Base-by-base conservation (phyloP, 257 asterid species). In the Parsonsia alboflavescens region DNA sequence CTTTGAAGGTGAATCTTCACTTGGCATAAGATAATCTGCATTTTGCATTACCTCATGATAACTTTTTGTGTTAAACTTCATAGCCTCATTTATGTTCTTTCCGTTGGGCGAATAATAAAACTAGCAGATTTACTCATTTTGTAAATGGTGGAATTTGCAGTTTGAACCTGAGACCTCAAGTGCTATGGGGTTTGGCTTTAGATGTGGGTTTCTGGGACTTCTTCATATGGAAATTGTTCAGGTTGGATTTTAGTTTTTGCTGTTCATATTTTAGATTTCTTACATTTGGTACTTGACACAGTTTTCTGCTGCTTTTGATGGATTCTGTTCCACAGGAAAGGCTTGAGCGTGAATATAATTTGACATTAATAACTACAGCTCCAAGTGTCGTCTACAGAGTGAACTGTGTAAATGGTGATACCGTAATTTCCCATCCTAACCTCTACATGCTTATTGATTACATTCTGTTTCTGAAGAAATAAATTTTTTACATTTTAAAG, bases 151-250 rank as follows among this genome's bases (percentile, higher is more conserved):
- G n/a, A n/a, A n/a, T 26, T 61, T 72, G 64, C 88, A 90, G 97
- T 95, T 90, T 83, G 99, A 95, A 77, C 93, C 99, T 5, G 99
- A 92, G 89, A 87, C 96, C 77, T 95, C 99, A 70, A 90, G 88
- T 85, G 99, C 99, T 71, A 95, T 95, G 99, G 99, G 99, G 68
- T 95, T 95, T 88, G 99, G 99, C 78, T 95, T 95, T 79, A 87
- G 99, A 86, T 95, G 99, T 82, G 98, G 99, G 68, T 95, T 92
- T 85, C 90, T 95, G 73, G 99, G 99, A 77, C 96, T 92, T 82
- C 99, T 95, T 73, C 99, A 95, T 79, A 89, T 95, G 99, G 99
- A 95, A 85, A 95, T 95, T 75, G 99, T 92, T 84, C 99, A 92
- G 98, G 99, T 94, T 45, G 41, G 81, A 68, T 59, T 74, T 77